Evolutionary conservation across 352 stramenopile genomes (phyloP).

Genomic region (Peronospora belbahrii): DNA sequence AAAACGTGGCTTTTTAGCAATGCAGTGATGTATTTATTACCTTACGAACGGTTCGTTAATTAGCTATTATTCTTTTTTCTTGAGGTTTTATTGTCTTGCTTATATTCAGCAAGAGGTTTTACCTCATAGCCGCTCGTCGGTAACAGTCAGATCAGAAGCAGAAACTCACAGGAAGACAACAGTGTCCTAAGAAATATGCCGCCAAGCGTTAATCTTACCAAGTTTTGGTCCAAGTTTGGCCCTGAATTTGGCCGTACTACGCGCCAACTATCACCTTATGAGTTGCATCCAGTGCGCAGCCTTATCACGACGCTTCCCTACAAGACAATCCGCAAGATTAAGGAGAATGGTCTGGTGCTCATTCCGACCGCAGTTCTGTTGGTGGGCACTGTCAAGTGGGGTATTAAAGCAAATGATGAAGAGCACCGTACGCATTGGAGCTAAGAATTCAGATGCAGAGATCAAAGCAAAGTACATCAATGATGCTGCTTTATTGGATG

Average conservation of each 20-base stretch:
- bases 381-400: constrained; percentile 70
- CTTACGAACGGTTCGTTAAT: too few species aligned
- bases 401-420: constrained; percentile 59
- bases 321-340: constrained; percentile 77
- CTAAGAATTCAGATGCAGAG: constrained; percentile 18
- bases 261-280: constrained; percentile 66
- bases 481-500: background rate
- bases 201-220: constrained; percentile 38
- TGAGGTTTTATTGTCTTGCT: constrained; percentile 13
- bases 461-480: constrained; percentile 1
- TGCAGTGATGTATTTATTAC: background rate
- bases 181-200: constrained; percentile 31
- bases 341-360: constrained; percentile 68
- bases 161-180: constrained; percentile 1
- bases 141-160: constrained; percentile 19
- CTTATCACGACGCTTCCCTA: constrained; percentile 62
- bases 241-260: constrained; percentile 51
- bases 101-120: constrained; percentile 29
- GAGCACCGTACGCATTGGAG: constrained; percentile 75
- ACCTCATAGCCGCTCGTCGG: constrained; percentile 20
- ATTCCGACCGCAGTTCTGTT: constrained; percentile 55
- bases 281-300: constrained; percentile 55
- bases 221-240: constrained; percentile 73
- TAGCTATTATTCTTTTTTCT: background rate
- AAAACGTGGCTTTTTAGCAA: too few species aligned